These are phyloP conservation scores for Colletotrichum sp. DNA, from an alignment of 2,329 filamentous ascomycete species.

Conservation along the genomic window DNA sequence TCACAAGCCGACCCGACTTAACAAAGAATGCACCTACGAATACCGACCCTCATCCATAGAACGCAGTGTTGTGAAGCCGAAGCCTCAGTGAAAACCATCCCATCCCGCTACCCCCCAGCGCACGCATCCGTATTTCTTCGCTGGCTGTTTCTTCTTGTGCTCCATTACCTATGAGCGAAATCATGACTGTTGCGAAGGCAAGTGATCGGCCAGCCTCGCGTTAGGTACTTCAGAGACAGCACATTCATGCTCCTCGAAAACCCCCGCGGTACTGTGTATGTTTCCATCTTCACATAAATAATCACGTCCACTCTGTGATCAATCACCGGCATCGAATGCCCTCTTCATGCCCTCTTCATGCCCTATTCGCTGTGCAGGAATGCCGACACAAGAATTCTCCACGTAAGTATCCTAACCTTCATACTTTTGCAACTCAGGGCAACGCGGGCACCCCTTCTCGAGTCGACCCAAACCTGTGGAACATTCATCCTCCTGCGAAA, in stretches of 20 bases:
- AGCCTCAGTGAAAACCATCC: neutral
- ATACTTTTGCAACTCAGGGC: neutral
- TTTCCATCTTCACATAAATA: neutral
- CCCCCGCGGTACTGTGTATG: neutral
- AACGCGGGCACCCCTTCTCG: neutral
- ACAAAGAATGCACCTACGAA: neutral
- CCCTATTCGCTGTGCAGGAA: neutral
- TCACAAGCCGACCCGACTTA: neutral
- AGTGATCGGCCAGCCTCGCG: neutral
- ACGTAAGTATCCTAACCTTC: neutral
- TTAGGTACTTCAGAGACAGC: neutral
- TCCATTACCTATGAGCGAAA: neutral
- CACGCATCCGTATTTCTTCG: neutral
- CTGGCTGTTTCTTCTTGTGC: neutral
- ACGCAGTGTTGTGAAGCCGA: neutral
- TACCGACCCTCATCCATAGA: neutral
- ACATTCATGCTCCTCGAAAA: neutral
- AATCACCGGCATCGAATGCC: neutral
- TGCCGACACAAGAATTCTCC: neutral
- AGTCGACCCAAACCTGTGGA: neutral
- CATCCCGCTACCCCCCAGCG: neutral
- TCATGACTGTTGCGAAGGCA: neutral
- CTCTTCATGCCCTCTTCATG: neutral
- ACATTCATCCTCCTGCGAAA: neutral
- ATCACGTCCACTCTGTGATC: neutral